Conservation (phyloP, 208 protist genomes). For the Leishmania guyanensis region DNA sequence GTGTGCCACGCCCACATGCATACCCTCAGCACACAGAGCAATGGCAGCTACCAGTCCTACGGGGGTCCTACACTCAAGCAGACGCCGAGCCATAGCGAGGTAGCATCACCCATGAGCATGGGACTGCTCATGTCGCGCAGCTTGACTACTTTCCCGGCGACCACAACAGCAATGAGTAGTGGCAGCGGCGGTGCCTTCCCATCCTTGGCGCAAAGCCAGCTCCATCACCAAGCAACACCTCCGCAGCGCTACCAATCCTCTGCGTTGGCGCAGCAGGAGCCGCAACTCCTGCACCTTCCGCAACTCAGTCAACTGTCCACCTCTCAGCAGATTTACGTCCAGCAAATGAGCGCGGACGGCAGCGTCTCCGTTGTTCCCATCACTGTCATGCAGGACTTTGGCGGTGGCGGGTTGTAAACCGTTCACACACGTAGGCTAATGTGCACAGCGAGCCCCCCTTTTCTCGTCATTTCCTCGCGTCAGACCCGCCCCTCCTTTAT, state of each 20-base stretch:
- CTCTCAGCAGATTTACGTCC: slow-evolving; percentile 34
- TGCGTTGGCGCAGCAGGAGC: not conserved
- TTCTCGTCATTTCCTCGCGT: not conserved
- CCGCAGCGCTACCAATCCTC: slow-evolving; percentile 4
- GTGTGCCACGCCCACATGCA: slow-evolving; percentile 11
- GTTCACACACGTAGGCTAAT: not conserved
- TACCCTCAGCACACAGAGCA: slow-evolving; percentile 25
- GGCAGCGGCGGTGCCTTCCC: not conserved
- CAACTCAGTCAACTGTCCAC: slow-evolving; percentile 7
- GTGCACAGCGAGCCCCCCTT: not conserved
- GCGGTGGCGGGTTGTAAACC: not conserved
- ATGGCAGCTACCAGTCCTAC: slow-evolving; percentile 1
- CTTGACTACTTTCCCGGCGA: slow-evolving; percentile 3
- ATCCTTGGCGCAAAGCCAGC: slow-evolving; percentile 8
- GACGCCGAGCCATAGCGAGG: slow-evolving; percentile 26
- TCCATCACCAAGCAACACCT: slow-evolving; percentile 8
- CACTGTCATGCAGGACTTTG: slow-evolving; percentile 21
- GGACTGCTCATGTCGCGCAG: slow-evolving; percentile 16
- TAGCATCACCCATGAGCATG: slow-evolving; percentile 12
- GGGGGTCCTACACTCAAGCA: slow-evolving; percentile 1
- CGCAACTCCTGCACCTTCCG: not conserved
- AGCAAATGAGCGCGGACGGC: slow-evolving; percentile 36
- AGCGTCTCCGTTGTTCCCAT: slow-evolving; percentile 33
- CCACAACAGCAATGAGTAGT: not conserved
- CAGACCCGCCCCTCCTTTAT: not conserved